Evolutionary conservation across 1,139 yeast species (phyloP), one percentile per base, ranked within the genome.

Genomic region (Geotrichum citri-aurantii): DNA sequence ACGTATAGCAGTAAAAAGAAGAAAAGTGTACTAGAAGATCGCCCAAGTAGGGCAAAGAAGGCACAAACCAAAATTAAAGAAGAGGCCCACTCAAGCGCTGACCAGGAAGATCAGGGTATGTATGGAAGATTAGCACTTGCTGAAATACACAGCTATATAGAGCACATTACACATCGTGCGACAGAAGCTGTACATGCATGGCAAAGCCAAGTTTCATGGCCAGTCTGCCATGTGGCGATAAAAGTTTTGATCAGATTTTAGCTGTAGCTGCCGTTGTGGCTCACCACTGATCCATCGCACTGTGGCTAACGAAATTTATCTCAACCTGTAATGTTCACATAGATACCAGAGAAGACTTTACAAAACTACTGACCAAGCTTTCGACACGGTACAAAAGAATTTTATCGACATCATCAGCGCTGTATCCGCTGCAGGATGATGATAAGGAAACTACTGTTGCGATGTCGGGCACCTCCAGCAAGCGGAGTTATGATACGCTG

Each of bases 401-500:
- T 27, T 21, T 44, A 11, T 21, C 48, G 11, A 21, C 21, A 26
- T 42, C 42, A 4, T 44, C 55, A 1, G 11, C 26, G 33, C 50
- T 48, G 17, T 52, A 52, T 21, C 55, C 55, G 2, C 40, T 17
- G 7, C 31, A 44, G 11, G 24, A n/a, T 17, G 49, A 52, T 10
- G n/a, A 14, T 14, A 17, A n/a, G 23, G 27, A 50, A 37, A 8
- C 27, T 10, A 21, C 10, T n/a, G 31, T 3, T 27, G 21, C 31
- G 2, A 10, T 19, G 3, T n/a, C 17, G 10, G n/a, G 44, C 19
- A 5, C 44, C 7, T 3, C 19, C 14, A 17, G 44, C 21, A 37
- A 37, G 44, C 44, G 10, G 21, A 19, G 17, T 17, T 37, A 11
- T 12, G 27, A 17, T 10, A 27, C 23, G 5, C 62, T 59, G 64